Conservation (phyloP, 1,139 yeast genomes). For the Yamadazyma epiphylla region DNA sequence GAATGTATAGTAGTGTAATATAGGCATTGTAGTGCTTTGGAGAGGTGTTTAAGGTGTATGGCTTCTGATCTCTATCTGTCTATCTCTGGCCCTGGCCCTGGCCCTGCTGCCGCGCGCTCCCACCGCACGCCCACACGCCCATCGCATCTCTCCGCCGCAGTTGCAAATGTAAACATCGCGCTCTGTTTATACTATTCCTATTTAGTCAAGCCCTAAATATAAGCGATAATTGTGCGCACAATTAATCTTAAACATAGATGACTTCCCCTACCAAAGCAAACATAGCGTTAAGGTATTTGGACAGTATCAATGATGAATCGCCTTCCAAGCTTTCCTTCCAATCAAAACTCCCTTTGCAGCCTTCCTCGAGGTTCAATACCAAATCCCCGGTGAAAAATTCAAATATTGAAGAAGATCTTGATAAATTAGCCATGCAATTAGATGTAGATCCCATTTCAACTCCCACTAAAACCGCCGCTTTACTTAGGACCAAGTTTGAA, state of each 20-base stretch:
- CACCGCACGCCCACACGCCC: too few species aligned
- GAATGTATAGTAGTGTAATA: too few species aligned
- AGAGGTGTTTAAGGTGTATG: too few species aligned
- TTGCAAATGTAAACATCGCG: too few species aligned
- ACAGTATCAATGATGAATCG: slow-evolving; percentile 23
- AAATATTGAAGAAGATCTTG: slow-evolving; percentile 31
- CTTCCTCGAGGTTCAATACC: slow-evolving; percentile 25
- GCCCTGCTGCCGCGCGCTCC: too few species aligned
- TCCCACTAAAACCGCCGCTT: slow-evolving; percentile 27
- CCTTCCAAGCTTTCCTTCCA: slow-evolving; percentile 19
- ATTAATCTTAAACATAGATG: slow-evolving; percentile 11
- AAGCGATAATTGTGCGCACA: slow-evolving; percentile 1
- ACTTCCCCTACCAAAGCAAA: slow-evolving; percentile 23
- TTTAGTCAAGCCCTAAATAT: not conserved
- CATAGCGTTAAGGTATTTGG: slow-evolving; percentile 32
- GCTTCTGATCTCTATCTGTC: too few species aligned
- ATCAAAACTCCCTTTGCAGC: slow-evolving; percentile 37
- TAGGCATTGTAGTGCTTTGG: too few species aligned
- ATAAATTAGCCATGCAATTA: slow-evolving; percentile 37
- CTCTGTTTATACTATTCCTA: slow-evolving; percentile 1
- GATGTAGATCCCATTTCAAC: slow-evolving; percentile 23
- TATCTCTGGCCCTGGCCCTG: too few species aligned
- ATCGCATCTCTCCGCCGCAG: too few species aligned
- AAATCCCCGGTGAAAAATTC: slow-evolving; percentile 9
- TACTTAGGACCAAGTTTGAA: slow-evolving; percentile 35